phyloP scores from a whole-genome alignment of 345 rosid genomes.

The Pelargonium nanum region DNA sequence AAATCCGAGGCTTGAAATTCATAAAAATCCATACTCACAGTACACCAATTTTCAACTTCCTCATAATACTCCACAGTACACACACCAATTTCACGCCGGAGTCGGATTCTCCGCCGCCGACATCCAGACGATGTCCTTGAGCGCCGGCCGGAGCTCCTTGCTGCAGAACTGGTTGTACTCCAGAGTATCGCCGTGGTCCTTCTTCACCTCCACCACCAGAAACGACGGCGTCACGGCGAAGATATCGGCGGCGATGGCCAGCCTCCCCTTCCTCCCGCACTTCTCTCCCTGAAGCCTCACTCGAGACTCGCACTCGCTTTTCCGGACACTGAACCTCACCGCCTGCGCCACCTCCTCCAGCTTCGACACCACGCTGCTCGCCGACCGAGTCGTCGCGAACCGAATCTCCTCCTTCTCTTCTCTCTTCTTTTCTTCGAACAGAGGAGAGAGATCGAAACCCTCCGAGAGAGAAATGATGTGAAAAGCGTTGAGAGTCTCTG shows the following conservation, averaged over 20 bases:
- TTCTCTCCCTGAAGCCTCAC: slow-evolving; percentile 41
- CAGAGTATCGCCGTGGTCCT: slow-evolving; percentile 25
- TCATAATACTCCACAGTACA: too few relatives aligned
- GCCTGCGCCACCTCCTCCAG: slow-evolving; percentile 65
- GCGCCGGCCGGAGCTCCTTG: slow-evolving; percentile 27
- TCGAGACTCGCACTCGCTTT: slow-evolving; percentile 60
- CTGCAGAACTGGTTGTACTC: slow-evolving; percentile 25
- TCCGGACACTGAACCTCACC: slow-evolving; percentile 55
- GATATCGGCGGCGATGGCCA: slow-evolving; percentile 21
- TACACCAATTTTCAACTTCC: slow-evolving; percentile 10
- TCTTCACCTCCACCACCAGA: slow-evolving; percentile 25
- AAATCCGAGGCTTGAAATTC: too few relatives aligned
- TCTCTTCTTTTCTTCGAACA: slow-evolving; percentile 79
- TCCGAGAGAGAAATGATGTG: slow-evolving; percentile 79
- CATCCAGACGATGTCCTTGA: slow-evolving; percentile 86
- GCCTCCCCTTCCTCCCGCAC: slow-evolving; percentile 21
- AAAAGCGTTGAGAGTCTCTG: slow-evolving; percentile 71
- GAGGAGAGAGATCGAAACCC: slow-evolving; percentile 80
- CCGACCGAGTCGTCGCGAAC: slow-evolving; percentile 69
- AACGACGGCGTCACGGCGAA: slow-evolving; percentile 20
- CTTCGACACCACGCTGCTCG: slow-evolving; percentile 76
- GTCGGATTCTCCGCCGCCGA: slow-evolving; percentile 31
- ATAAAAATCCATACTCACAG: slow-evolving; percentile 2
- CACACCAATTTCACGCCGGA: slow-evolving; percentile 18
- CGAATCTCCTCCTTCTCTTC: slow-evolving; percentile 75